phyloP scores from a whole-genome alignment of 2,329 filamentous ascomycete genomes.

The Aspergillus alliaceus region DNA sequence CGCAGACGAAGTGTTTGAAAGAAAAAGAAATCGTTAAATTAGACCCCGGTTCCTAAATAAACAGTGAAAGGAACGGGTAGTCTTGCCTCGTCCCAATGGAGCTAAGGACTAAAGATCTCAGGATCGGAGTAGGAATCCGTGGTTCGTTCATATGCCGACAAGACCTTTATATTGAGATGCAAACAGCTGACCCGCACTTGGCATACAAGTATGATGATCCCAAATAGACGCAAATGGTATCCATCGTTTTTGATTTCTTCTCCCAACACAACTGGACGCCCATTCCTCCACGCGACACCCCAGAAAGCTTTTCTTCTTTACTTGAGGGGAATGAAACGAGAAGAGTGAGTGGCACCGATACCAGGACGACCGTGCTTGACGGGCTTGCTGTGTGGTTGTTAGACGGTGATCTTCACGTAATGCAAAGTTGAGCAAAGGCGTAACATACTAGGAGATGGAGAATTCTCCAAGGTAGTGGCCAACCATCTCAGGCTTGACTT shows the following conservation, averaged over 20 bases:
- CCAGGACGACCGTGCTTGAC: slow-evolving; percentile 99
- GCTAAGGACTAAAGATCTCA: slow-evolving; percentile 11
- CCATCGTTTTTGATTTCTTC: slow-evolving; percentile 38
- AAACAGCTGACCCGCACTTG: slow-evolving; percentile 41
- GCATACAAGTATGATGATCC: slow-evolving; percentile 41
- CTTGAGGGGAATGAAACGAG: slow-evolving; percentile 99
- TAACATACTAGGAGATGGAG: slow-evolving; percentile 97
- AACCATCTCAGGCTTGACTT: slow-evolving; percentile 99
- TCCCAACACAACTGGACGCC: slow-evolving; percentile 32
- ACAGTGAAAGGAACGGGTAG: slow-evolving; percentile 15
- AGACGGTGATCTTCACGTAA: slow-evolving; percentile 37
- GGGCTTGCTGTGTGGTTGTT: slow-evolving; percentile 74
- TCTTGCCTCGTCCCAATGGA: not conserved
- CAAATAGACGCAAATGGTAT: slow-evolving; percentile 27
- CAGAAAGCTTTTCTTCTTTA: slow-evolving; percentile 58
- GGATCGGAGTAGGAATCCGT: slow-evolving; percentile 15
- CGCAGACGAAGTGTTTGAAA: not conserved
- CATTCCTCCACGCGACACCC: slow-evolving; percentile 37
- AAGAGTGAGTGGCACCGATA: slow-evolving; percentile 99
- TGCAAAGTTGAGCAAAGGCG: not conserved
- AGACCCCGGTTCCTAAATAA: slow-evolving; percentile 15
- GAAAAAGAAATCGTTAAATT: slow-evolving; percentile 25
- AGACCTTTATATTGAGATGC: slow-evolving; percentile 42
- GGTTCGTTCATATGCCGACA: slow-evolving; percentile 34
- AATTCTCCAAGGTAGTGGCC: slow-evolving; percentile 99